Conservation (phyloP, 2,329 filamentous ascomycete genomes). For the Xylariaceae sp. region DNA sequence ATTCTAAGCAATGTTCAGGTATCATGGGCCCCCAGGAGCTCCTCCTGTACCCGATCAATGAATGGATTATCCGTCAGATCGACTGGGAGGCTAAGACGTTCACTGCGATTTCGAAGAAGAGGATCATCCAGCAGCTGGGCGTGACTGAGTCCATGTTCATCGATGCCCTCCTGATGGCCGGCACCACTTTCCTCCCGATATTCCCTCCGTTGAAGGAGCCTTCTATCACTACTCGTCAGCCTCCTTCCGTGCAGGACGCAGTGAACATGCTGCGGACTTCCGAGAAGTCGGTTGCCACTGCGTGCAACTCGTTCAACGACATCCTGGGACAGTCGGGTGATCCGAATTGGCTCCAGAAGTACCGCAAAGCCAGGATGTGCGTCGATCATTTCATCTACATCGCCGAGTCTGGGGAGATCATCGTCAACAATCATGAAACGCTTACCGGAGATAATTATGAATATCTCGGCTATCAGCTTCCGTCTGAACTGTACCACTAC, state of each 20-base stretch:
- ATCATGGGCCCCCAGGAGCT: slow-evolving; percentile 80
- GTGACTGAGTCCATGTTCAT: slow-evolving; percentile 66
- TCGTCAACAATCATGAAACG: slow-evolving; percentile 63
- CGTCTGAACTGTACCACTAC: slow-evolving; percentile 86
- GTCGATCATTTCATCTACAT: slow-evolving; percentile 85
- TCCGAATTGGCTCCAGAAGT: slow-evolving; percentile 74
- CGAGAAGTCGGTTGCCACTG: slow-evolving; percentile 61
- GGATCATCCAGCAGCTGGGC: slow-evolving; percentile 61
- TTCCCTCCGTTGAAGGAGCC: slow-evolving; percentile 69
- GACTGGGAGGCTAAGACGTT: slow-evolving; percentile 65
- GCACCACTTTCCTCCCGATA: slow-evolving; percentile 69
- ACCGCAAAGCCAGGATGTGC: slow-evolving; percentile 75
- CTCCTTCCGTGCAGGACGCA: slow-evolving; percentile 63
- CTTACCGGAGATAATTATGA: slow-evolving; percentile 80
- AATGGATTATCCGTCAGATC: slow-evolving; percentile 59
- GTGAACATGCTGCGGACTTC: slow-evolving; percentile 67
- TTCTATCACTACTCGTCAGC: slow-evolving; percentile 45
- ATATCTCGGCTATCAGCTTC: slow-evolving; percentile 82
- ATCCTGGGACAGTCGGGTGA: slow-evolving; percentile 60
- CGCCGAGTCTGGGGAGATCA: slow-evolving; percentile 66
- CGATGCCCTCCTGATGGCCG: slow-evolving; percentile 75
- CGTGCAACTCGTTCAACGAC: slow-evolving; percentile 74
- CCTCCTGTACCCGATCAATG: slow-evolving; percentile 76
- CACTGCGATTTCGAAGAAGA: slow-evolving; percentile 54
- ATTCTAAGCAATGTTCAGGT: slow-evolving; percentile 62